Percentiles rank a stretch among this genome's conserved stretches.
These are phyloP conservation scores for Neonectria ditissima DNA, from an alignment of 2,329 filamentous ascomycete species.

Conservation along the genomic window DNA sequence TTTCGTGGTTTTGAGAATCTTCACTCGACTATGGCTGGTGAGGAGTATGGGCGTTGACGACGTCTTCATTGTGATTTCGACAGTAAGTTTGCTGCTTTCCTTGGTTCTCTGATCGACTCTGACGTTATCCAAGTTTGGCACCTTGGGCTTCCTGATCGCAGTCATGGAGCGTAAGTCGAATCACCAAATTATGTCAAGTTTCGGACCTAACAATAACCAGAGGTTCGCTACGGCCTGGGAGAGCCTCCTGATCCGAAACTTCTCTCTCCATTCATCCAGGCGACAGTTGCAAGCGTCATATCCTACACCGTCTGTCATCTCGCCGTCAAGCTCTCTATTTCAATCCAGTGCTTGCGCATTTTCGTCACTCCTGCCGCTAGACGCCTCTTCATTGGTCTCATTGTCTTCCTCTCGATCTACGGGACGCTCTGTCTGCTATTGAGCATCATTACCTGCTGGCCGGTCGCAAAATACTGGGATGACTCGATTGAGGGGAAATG, in stretches of 20 bases:
- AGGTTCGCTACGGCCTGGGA: constrained; percentile 43
- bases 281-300: constrained; percentile 40
- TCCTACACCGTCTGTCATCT: constrained; percentile 43
- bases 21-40: constrained; percentile 12
- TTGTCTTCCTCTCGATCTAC: constrained; percentile 40
- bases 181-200: too few relatives aligned
- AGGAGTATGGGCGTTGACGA: constrained; percentile 14
- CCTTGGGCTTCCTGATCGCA: constrained; percentile 33
- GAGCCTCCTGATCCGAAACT: constrained; percentile 23
- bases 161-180: constrained; percentile 38
- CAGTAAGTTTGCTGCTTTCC: not conserved
- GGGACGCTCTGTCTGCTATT: constrained; percentile 36
- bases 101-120: not conserved
- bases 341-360: constrained; percentile 46
- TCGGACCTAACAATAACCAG: constrained; percentile 18
- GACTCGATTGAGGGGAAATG: constrained; percentile 40
- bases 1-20: constrained; percentile 7
- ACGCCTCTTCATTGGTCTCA: constrained; percentile 38
- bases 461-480: constrained; percentile 45
- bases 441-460: constrained; percentile 44
- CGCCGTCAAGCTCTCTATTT: constrained; percentile 45
- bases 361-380: constrained; percentile 37
- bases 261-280: constrained; percentile 36
- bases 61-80: constrained; percentile 6
- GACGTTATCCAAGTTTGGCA: constrained; percentile 27